These are phyloP conservation scores for Daucus carota DNA, from an alignment of 129 eudicot genomes.

Conservation along the genomic window DNA sequence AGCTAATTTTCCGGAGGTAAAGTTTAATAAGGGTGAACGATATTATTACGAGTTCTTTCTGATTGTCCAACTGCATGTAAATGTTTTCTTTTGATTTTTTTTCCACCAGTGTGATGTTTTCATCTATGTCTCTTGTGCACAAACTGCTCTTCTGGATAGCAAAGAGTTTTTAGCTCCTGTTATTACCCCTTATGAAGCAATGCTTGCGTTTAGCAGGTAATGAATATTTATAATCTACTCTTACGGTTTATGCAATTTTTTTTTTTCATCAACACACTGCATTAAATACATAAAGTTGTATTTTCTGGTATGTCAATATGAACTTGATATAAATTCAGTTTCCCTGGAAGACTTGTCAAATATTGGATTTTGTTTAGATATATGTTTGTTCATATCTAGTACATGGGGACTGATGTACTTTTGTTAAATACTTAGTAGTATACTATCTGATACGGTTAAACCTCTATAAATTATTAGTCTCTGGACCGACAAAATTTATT, in stretches of 20 bases:
- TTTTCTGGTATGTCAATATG: background rate
- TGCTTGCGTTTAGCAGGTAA: conserved; percentile 83
- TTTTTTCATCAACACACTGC: background rate
- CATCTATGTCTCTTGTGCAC: conserved; percentile 83
- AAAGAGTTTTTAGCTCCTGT: conserved; percentile 95
- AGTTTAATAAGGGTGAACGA: background rate
- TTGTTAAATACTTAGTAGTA: background rate
- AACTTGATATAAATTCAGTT: background rate
- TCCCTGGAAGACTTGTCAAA: background rate
- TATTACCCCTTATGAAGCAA: conserved; percentile 93
- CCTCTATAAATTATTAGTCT: too few species aligned
- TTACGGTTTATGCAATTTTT: background rate
- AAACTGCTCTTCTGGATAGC: conserved; percentile 97
- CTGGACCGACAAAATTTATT: too few species aligned
- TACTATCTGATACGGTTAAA: too few species aligned
- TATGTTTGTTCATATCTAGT: background rate
- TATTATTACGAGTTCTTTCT: background rate
- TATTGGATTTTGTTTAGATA: background rate
- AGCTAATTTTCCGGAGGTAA: conserved; percentile 97
- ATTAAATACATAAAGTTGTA: background rate
- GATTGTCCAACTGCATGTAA: background rate
- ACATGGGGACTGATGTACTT: too few species aligned
- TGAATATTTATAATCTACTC: background rate
- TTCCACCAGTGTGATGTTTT: conserved; percentile 84
- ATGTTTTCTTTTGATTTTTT: background rate